Evolutionary conservation across 805 yeast species (phyloP), one percentile per base, ranked within the genome.

Genomic region (Zygosaccharomyces pseudorouxii): DNA sequence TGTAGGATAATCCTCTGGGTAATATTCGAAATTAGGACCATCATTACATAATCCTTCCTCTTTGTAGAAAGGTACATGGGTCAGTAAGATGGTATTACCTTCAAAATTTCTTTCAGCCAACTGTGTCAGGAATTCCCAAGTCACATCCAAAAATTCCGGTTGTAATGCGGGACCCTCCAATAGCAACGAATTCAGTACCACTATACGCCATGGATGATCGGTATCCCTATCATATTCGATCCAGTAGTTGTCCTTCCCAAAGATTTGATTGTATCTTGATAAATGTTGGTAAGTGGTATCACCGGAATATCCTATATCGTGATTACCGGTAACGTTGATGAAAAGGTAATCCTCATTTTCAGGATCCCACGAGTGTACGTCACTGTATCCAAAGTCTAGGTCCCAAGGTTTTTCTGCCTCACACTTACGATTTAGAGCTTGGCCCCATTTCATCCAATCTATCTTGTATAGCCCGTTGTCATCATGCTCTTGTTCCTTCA

Each of bases 241-340:
- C 70, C 87, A 88, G 63, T 74, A 92, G 67, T 92, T 92, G 59
- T 89, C 88, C 57, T 81, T 79, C 29, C 99, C 99, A 68, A 86
- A 93, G 25, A 85, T 70, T 35, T 71, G 70, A 47, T 74, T 75
- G 70, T 81, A 93, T 55, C 99, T 74, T 1, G 87, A 79, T 81
- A 89, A 80, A 59, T 95, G 95, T 59, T 88, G 97, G 71, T 82
- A 81, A 0, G 96, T 89, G 36, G 95, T 88, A 67, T 93, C 99
- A 0, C 98, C 98, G 42, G 86, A 79, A 64, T 93, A 92, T 0
- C 99, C 99, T 42, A 92, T 82, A 65, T 93, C 99, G 64, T 93
- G 99, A 64, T 93, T 93, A 1, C 99, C 99, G 1, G 95, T 83
- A 41, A 93, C 71, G 64, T 93, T 93, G 52, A 89, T 77, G 60